These are phyloP conservation scores for Scalesia atractyloides DNA, from an alignment of 129 eudicot genomes.

Conservation along the genomic window DNA sequence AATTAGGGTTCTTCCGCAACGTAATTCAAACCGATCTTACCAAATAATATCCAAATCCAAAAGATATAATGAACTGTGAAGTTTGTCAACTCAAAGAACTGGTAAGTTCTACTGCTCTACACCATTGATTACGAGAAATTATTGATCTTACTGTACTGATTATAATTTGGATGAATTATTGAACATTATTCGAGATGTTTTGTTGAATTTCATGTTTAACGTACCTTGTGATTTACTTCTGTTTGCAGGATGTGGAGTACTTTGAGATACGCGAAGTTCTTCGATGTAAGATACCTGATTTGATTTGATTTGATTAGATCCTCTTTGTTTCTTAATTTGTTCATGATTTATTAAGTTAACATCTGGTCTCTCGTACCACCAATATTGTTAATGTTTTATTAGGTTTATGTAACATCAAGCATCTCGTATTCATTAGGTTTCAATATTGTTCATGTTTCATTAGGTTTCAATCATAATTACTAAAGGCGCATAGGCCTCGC, in stretches of 20 bases:
- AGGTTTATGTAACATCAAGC: too few relatives aligned
- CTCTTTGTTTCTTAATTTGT: not conserved
- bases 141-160: not conserved
- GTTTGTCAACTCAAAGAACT: conserved; percentile 97
- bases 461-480: too few relatives aligned
- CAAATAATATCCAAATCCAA: not conserved
- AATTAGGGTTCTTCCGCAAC: conserved; percentile 11
- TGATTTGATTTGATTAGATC: conserved; percentile 23
- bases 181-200: not conserved
- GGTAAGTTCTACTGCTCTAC: conserved; percentile 37
- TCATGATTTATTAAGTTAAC: not conserved
- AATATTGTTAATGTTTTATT: too few relatives aligned
- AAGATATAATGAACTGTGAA: conserved; percentile 78
- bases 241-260: conserved; percentile 82
- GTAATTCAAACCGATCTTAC: not conserved
- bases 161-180: conserved; percentile 14
- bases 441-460: not conserved
- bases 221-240: conserved; percentile 1
- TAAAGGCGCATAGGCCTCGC: too few relatives aligned
- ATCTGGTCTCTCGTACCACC: too few relatives aligned
- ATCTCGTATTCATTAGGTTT: too few relatives aligned
- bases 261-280: conserved; percentile 95
- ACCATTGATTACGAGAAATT: not conserved
- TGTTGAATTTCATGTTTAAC: not conserved
- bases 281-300: conserved; percentile 62